Conservation (phyloP, 1,284 basidiomycete genomes). For the Coniferiporia weirii region DNA sequence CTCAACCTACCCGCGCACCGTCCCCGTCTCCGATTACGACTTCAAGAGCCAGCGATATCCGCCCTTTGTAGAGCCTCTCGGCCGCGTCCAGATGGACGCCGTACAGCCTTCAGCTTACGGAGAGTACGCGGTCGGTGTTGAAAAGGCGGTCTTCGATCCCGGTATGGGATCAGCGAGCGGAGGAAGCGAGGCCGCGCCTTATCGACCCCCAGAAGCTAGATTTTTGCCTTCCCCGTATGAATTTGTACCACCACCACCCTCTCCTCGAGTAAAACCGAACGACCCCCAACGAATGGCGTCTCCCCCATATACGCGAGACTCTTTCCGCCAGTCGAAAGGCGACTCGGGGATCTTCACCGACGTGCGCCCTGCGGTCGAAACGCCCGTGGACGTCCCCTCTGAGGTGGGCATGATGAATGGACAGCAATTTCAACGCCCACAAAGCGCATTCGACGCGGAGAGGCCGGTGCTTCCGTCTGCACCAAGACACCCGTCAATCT, state of each 20-base stretch:
- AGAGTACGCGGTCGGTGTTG: slow-evolving; percentile 2
- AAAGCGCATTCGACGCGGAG: neutral
- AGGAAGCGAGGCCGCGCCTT: neutral
- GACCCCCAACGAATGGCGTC: neutral
- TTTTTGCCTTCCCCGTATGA: slow-evolving; percentile 1
- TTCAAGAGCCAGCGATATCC: slow-evolving; percentile 5
- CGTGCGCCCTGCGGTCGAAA: slow-evolving; percentile 3
- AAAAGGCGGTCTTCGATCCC: slow-evolving; percentile 11
- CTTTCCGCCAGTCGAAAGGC: slow-evolving; percentile 10
- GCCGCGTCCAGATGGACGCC: neutral
- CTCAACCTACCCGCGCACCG: neutral
- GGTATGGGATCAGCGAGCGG: slow-evolving; percentile 4
- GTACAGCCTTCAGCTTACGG: slow-evolving; percentile 4
- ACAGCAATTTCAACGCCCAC: neutral
- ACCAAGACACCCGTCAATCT: slow-evolving; percentile 10
- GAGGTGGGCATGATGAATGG: slow-evolving; percentile 7
- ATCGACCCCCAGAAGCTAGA: neutral
- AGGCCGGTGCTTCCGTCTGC: neutral
- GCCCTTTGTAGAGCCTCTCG: neutral
- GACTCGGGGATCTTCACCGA: slow-evolving; percentile 13
- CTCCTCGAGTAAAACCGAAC: neutral
- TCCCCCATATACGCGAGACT: slow-evolving; percentile 7
- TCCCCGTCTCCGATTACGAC: neutral
- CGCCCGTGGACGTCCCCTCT: slow-evolving; percentile 6
- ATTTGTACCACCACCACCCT: neutral